These are phyloP conservation scores for Aspergillus jensenii DNA, from an alignment of 2,329 filamentous ascomycete genomes.

Conservation along the genomic window DNA sequence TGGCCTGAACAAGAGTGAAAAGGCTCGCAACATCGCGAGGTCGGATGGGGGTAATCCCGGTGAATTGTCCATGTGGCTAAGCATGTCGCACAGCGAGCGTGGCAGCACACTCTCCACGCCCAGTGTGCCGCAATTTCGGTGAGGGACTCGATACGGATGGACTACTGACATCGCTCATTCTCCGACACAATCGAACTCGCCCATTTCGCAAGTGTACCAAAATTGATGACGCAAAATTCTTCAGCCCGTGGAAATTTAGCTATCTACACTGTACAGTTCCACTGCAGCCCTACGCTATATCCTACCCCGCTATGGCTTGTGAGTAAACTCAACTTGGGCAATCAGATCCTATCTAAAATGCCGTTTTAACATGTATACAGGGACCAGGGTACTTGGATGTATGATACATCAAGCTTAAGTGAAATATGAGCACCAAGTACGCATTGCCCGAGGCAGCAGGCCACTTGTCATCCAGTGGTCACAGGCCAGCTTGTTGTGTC, in stretches of 20 bases:
- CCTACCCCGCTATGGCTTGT: background rate
- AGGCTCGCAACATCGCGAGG: background rate
- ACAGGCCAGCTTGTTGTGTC: too few species aligned
- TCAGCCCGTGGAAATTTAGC: background rate
- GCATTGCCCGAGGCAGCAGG: too few species aligned
- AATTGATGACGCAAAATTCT: background rate
- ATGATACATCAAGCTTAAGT: too few species aligned
- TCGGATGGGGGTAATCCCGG: background rate
- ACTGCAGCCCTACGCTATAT: background rate
- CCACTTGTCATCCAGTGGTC: too few species aligned
- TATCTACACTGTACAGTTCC: background rate
- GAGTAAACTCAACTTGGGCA: background rate
- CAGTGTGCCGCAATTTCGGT: background rate
- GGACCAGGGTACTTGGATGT: background rate
- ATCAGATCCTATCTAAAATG: background rate
- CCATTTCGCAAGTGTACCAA: background rate
- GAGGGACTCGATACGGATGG: background rate
- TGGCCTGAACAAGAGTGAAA: background rate
- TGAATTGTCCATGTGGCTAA: background rate
- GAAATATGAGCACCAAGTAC: too few species aligned
- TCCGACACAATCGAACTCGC: too few species aligned
- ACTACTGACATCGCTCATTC: background rate
- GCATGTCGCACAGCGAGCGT: background rate
- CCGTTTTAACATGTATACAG: background rate
- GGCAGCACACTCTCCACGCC: background rate